phyloP scores from a whole-genome alignment of 352 stramenopile species.

The Globisporangium sylvaticum region DNA sequence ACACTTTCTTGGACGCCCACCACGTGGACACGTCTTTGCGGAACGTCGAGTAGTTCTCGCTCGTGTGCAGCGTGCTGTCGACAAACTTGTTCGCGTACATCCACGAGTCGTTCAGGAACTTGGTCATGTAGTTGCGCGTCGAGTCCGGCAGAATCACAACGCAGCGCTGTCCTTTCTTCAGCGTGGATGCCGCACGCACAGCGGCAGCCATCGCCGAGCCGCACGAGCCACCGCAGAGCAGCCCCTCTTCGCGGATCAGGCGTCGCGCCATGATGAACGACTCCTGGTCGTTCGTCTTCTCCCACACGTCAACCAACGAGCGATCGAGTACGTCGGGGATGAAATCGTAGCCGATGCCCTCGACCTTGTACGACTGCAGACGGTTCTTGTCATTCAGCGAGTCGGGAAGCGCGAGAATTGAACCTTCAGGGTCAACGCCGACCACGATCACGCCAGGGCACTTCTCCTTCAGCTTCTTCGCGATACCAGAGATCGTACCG shows the following conservation, averaged over 20 bases:
- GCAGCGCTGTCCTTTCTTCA: slow-evolving; percentile 88
- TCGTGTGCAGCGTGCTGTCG: slow-evolving; percentile 53
- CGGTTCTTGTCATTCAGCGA: slow-evolving; percentile 91
- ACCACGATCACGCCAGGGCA: slow-evolving; percentile 85
- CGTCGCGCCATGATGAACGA: slow-evolving; percentile 91
- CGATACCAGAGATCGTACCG: slow-evolving; percentile 93
- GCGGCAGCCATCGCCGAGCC: slow-evolving; percentile 87
- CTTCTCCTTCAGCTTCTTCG: slow-evolving; percentile 92
- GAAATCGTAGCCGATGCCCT: slow-evolving; percentile 98
- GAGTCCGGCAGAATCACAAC: slow-evolving; percentile 95
- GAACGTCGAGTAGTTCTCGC: slow-evolving; percentile 22
- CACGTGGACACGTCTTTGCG: slow-evolving; percentile 55
- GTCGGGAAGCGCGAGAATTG: slow-evolving; percentile 92
- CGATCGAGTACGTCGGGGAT: slow-evolving; percentile 94
- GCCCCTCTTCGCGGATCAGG: slow-evolving; percentile 93
- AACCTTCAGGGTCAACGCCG: slow-evolving; percentile 89
- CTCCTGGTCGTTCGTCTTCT: slow-evolving; percentile 93
- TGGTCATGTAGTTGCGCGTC: slow-evolving; percentile 98
- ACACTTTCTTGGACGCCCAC: slow-evolving; percentile 93
- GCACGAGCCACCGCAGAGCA: slow-evolving; percentile 93
- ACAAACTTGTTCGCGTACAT: slow-evolving; percentile 87
- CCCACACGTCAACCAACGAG: slow-evolving; percentile 91
- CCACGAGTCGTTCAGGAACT: slow-evolving; percentile 96
- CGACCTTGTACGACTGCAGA: slow-evolving; percentile 91
- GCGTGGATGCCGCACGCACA: slow-evolving; percentile 81